Evolutionary conservation across 2,329 filamentous ascomycete genomes (phyloP).

Genomic region (Hymenoscyphus occultus): DNA sequence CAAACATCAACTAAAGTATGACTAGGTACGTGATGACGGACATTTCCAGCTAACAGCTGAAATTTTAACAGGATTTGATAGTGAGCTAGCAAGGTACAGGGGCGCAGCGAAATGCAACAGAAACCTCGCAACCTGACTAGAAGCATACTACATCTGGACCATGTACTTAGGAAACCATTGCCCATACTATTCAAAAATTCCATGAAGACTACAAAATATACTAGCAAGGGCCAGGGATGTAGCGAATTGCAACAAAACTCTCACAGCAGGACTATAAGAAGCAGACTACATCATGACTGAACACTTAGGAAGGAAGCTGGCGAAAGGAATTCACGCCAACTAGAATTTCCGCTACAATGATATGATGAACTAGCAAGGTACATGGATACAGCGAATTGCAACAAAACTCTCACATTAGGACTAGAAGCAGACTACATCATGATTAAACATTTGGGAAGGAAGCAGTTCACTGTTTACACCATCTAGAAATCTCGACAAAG

Average conservation of each 20-base stretch:
- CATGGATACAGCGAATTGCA: not conserved
- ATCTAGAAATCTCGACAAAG: not conserved
- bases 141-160: not conserved
- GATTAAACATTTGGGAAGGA: too few species aligned
- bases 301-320: not conserved
- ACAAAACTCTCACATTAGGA: too few species aligned
- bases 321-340: not conserved
- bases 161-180: too few species aligned
- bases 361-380: not conserved
- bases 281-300: too few species aligned
- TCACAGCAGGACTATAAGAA: not conserved
- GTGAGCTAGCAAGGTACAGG: not conserved
- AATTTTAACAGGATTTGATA: not conserved
- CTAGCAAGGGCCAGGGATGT: not conserved
- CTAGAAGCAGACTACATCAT: too few species aligned
- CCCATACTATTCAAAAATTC: too few species aligned
- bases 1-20: not conserved
- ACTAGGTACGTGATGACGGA: not conserved
- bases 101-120: slow-evolving; percentile 4
- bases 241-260: slow-evolving; percentile 6
- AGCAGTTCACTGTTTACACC: not conserved
- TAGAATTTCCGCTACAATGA: not conserved
- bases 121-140: not conserved
- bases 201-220: not conserved
- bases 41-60: not conserved